Percentiles rank a stretch among this genome's conserved stretches.
These are phyloP conservation scores for Ceratocystis destructans DNA, from an alignment of 2,329 filamentous ascomycete genomes.

Conservation along the genomic window DNA sequence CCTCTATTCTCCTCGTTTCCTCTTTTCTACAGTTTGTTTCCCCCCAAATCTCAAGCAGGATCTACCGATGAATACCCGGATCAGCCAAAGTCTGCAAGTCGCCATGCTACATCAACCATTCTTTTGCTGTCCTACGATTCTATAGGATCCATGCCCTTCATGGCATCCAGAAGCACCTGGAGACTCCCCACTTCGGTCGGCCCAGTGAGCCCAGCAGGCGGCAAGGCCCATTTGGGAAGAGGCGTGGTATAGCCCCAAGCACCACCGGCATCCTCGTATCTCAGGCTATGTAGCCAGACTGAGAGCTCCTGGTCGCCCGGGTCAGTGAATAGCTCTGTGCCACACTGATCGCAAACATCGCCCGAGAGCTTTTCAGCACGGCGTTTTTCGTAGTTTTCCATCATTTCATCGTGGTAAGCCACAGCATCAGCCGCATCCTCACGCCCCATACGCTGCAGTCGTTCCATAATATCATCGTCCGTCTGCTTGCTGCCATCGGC, in stretches of 20 bases:
- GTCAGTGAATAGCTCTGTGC: constrained; percentile 84
- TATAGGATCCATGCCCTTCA: constrained; percentile 30
- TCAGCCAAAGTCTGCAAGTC: not conserved
- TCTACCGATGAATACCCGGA: constrained; percentile 1
- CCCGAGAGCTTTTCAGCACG: constrained; percentile 92
- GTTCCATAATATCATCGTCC: constrained; percentile 80
- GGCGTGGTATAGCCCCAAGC: constrained; percentile 78
- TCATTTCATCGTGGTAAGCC: constrained; percentile 87
- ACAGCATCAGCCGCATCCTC: constrained; percentile 81
- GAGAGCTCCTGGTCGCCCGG: constrained; percentile 80
- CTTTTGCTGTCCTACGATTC: not conserved
- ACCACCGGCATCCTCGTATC: constrained; percentile 73
- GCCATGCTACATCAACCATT: not conserved
- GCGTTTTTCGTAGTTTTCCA: constrained; percentile 75
- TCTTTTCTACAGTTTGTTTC: not conserved
- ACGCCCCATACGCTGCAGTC: constrained; percentile 83
- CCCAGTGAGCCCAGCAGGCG: constrained; percentile 57
- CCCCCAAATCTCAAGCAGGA: not conserved
- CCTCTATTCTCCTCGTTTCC: not conserved
- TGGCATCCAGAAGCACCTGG: constrained; percentile 45
- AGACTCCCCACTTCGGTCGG: constrained; percentile 53
- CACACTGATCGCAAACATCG: constrained; percentile 63
- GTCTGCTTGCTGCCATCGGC: constrained; percentile 53
- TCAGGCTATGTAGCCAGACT: constrained; percentile 83
- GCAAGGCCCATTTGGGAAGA: constrained; percentile 75